These are phyloP conservation scores for Kitagawia praeruptora DNA, from an alignment of 129 eudicot species.

Conservation along the genomic window DNA sequence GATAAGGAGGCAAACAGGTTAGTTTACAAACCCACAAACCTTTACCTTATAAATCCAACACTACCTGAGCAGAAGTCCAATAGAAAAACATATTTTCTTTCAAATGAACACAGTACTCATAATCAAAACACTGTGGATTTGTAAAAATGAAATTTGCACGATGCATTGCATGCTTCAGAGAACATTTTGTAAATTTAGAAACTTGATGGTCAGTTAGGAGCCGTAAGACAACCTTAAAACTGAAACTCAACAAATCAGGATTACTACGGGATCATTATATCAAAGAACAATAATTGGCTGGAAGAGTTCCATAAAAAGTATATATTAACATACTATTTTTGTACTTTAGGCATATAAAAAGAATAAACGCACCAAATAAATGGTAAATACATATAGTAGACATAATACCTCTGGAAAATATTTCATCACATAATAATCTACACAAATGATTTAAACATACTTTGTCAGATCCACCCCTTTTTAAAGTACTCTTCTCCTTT, in stretches of 20 bases:
- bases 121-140: slow-evolving; percentile 16
- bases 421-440: not conserved
- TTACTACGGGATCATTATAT: not conserved
- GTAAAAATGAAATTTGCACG: slow-evolving; percentile 19
- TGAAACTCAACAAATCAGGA: not conserved
- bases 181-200: not conserved
- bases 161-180: slow-evolving; percentile 4
- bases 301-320: not conserved
- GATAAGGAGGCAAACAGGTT: slow-evolving; percentile 13
- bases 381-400: not conserved
- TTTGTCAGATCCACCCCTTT: not conserved
- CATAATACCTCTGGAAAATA: not conserved
- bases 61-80: slow-evolving; percentile 48
- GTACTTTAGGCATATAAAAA: not conserved
- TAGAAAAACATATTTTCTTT: slow-evolving; percentile 25
- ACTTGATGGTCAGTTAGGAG: not conserved
- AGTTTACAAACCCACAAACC: slow-evolving; percentile 21
- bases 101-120: slow-evolving; percentile 16
- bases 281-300: not conserved
- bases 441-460: not conserved
- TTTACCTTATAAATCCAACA: slow-evolving; percentile 23
- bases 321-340: not conserved
- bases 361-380: not conserved
- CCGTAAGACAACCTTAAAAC: not conserved
- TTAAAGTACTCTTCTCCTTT: not conserved